Percentiles rank a stretch among this genome's conserved stretches.
These are phyloP conservation scores for Fusarium torulosum DNA, from an alignment of 2,329 filamentous ascomycete genomes.

Conservation along the genomic window DNA sequence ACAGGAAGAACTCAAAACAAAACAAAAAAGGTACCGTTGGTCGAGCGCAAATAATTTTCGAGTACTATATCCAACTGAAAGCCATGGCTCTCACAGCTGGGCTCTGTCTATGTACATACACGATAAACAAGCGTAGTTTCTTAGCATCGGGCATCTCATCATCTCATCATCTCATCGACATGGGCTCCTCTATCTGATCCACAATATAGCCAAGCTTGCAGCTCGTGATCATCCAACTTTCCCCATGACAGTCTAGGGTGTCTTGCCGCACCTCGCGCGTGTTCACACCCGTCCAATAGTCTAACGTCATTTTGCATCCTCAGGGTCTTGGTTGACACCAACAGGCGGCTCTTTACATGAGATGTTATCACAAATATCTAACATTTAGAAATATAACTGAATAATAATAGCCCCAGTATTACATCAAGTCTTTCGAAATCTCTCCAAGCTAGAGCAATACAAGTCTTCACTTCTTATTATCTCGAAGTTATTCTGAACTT, in stretches of 20 bases:
- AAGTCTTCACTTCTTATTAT: too few relatives aligned
- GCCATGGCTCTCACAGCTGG: constrained; percentile 21
- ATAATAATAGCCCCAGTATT: too few relatives aligned
- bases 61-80: constrained; percentile 21
- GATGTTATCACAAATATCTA: background rate
- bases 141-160: constrained; percentile 8
- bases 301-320: constrained; percentile 45
- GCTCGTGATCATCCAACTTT: constrained; percentile 43
- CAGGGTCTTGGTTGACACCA: constrained; percentile 36
- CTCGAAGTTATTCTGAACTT: too few relatives aligned
- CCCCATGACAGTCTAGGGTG: constrained; percentile 40
- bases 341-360: constrained; percentile 31
- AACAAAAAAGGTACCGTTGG: background rate
- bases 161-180: constrained; percentile 21
- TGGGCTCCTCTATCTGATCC: constrained; percentile 35
- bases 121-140: constrained; percentile 15
- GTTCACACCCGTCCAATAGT: constrained; percentile 30
- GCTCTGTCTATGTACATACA: constrained; percentile 26
- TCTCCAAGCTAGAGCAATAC: too few relatives aligned
- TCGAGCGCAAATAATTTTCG: constrained; percentile 12
- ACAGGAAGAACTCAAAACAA: too few relatives aligned
- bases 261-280: constrained; percentile 41
- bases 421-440: too few relatives aligned
- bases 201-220: constrained; percentile 37
- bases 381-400: too few relatives aligned